Evolutionary conservation across 202 grass and related monocot species (phyloP).

Genomic region (Carex arenaria): DNA sequence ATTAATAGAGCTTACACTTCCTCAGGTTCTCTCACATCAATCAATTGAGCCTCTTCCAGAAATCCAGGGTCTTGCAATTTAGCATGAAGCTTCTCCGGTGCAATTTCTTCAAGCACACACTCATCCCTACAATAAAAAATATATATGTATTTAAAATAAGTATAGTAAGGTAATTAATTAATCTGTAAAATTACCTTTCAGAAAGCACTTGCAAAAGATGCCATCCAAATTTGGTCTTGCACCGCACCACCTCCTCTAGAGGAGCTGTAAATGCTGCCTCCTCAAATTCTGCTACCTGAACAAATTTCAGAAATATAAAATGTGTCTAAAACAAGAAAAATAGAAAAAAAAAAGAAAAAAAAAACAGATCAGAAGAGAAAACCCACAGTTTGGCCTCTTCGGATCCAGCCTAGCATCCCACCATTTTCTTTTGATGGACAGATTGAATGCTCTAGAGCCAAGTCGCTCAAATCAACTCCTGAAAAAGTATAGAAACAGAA

Average conservation of each 20-base stretch:
- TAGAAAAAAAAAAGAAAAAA: not conserved
- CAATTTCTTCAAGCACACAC: conserved; percentile 74
- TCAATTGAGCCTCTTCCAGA: conserved; percentile 77
- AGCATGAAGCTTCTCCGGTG: conserved; percentile 62
- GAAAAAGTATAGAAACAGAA: conserved; percentile 9
- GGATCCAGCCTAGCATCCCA: conserved; percentile 95
- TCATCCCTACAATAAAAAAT: conserved; percentile 58
- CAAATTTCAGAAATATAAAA: conserved; percentile 11
- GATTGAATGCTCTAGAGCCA: conserved; percentile 73
- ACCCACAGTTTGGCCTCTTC: conserved; percentile 76
- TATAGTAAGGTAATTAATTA: not conserved
- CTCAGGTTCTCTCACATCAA: conserved; percentile 93
- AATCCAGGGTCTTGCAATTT: conserved; percentile 94
- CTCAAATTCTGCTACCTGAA: conserved; percentile 94
- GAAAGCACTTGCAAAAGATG: conserved; percentile 94
- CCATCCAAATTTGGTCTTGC: conserved; percentile 98
- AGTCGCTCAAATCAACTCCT: conserved; percentile 92
- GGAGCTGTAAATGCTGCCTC: conserved; percentile 86
- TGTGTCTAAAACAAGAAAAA: conserved; percentile 16
- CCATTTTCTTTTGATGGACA: conserved; percentile 97
- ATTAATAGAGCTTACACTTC: conserved; percentile 66
- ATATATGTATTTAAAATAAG: conserved; percentile 11
- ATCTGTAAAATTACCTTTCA: conserved; percentile 61
- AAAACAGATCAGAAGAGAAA: conserved; percentile 19
- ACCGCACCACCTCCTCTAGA: conserved; percentile 86